These are phyloP conservation scores for Perkinsela sp. DNA, from an alignment of 208 protist genomes.

Conservation along the genomic window DNA sequence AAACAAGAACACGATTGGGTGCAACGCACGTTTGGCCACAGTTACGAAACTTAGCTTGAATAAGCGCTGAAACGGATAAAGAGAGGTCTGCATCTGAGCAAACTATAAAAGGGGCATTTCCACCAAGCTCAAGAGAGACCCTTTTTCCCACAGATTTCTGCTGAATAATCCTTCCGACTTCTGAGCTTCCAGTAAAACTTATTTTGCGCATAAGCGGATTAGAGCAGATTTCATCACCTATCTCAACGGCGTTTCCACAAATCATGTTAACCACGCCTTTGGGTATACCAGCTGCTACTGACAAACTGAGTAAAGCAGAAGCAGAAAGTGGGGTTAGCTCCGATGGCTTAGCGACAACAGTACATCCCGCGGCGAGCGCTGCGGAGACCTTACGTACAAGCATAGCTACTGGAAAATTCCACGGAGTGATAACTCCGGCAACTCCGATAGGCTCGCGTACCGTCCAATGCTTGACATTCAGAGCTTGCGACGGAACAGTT, in stretches of 20 bases:
- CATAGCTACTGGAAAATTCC: slow-evolving; percentile 68
- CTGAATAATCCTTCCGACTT: slow-evolving; percentile 31
- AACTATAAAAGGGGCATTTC: slow-evolving; percentile 63
- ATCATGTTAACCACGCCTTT: slow-evolving; percentile 47
- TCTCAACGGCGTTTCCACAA: slow-evolving; percentile 22
- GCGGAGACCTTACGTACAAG: slow-evolving; percentile 30
- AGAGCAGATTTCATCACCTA: slow-evolving; percentile 20
- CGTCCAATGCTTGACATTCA: slow-evolving; percentile 19
- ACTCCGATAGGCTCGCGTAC: slow-evolving; percentile 46
- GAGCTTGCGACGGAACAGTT: slow-evolving; percentile 19
- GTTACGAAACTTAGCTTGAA: slow-evolving; percentile 35
- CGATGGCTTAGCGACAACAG: slow-evolving; percentile 58
- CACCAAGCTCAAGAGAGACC: slow-evolving; percentile 57
- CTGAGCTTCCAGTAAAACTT: slow-evolving; percentile 52
- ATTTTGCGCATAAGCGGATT: slow-evolving; percentile 38
- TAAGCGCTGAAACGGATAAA: slow-evolving; percentile 19
- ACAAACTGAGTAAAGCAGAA: slow-evolving; percentile 28
- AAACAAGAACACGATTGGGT: slow-evolving; percentile 38
- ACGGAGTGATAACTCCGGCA: slow-evolving; percentile 57
- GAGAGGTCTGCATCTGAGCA: slow-evolving; percentile 53
- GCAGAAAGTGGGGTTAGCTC: slow-evolving; percentile 38
- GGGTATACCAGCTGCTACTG: slow-evolving; percentile 28
- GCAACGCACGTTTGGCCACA: slow-evolving; percentile 64
- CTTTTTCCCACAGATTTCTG: slow-evolving; percentile 31
- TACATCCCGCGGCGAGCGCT: slow-evolving; percentile 62